Evolutionary conservation across 2,329 filamentous ascomycete genomes (phyloP), one percentile per base, ranked within the genome.

Genomic region (Trichoderma sp.): DNA sequence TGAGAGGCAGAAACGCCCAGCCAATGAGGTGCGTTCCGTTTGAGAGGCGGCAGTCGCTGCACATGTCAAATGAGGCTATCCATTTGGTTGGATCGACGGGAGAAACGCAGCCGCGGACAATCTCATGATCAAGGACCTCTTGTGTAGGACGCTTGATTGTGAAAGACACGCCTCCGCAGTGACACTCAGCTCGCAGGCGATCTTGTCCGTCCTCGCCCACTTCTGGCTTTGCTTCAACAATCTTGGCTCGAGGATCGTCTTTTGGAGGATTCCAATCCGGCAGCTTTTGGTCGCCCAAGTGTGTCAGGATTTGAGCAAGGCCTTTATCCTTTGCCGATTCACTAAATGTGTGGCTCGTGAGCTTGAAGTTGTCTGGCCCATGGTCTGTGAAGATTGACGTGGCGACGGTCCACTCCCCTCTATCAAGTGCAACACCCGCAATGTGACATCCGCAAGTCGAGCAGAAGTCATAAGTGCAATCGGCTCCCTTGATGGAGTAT

Each of bases 151-250:
- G 79, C 11, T 78, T 74, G 34, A 87, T 78, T 6, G 82, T 82
- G 74, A 87, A 86, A 4, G 81, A 83, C 0, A 87, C 82, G 11
- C 85, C 84, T 53, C 82, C 83, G 71, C 85, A 87, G 70, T 82
- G 79, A 73, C 85, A 87, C 72, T 85, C 73, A 0, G 80, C 85
- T 0, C 81, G 80, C 12, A 87, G 79, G 20, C 80, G 75, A 47
- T 85, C 81, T 55, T 80, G 74, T 11, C 82, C 83, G 9, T 81
- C 75, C 0, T 70, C 64, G 6, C 81, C 82, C 8, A 79, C 68
- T 72, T 83, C 81, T 0, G 75, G 71, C 59, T 77, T 23, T 6
- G 77, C 73, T 55, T 78, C 75, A 34, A 79, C 73, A 6, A 78
- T 53, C 55, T 76, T 77, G 36, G 76, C 77, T 23, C 74, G 71